phyloP scores from a whole-genome alignment of 1,284 basidiomycete species.

The Wolfiporia cocos region DNA sequence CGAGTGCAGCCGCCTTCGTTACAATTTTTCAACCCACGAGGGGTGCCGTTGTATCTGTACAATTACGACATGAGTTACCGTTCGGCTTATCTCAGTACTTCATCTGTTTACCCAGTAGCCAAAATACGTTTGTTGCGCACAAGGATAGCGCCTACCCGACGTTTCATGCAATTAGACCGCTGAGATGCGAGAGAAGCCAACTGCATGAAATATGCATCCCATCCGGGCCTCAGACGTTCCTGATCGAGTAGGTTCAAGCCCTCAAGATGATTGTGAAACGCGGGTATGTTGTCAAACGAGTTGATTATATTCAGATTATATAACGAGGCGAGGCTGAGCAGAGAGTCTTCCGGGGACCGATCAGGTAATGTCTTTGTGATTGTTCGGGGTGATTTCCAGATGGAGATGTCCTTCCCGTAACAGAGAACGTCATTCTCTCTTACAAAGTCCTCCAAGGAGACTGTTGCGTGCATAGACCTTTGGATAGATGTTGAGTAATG shows the following conservation, averaged over 20 bases:
- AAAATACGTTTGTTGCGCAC: slow-evolving; percentile 86
- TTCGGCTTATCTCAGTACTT: too few relatives aligned
- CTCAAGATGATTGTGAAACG: slow-evolving; percentile 62
- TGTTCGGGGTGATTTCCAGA: slow-evolving; percentile 2
- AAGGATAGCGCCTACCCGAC: slow-evolving; percentile 89
- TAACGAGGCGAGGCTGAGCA: slow-evolving; percentile 41
- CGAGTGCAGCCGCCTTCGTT: slow-evolving; percentile 82
- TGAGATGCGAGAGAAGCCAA: slow-evolving; percentile 84
- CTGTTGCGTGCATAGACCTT: slow-evolving; percentile 15
- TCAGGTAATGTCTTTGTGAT: too few relatives aligned
- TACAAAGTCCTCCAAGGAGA: slow-evolving; percentile 52
- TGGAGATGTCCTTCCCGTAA: slow-evolving; percentile 17
- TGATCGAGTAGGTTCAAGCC: slow-evolving; percentile 63
- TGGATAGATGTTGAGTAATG: background rate
- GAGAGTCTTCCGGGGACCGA: too few relatives aligned
- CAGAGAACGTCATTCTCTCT: slow-evolving; percentile 24
- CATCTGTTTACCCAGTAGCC: slow-evolving; percentile 85
- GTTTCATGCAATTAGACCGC: slow-evolving; percentile 96
- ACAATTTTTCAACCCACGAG: slow-evolving; percentile 84
- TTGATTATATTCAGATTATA: slow-evolving; percentile 75
- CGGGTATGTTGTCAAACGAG: slow-evolving; percentile 48
- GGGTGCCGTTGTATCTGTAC: slow-evolving; percentile 91
- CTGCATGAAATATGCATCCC: slow-evolving; percentile 97
- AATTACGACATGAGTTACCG: too few relatives aligned
- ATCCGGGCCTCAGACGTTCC: slow-evolving; percentile 77